phyloP scores from a whole-genome alignment of 192 early-diverging fungal genomes.

The Coemansia furcata region DNA sequence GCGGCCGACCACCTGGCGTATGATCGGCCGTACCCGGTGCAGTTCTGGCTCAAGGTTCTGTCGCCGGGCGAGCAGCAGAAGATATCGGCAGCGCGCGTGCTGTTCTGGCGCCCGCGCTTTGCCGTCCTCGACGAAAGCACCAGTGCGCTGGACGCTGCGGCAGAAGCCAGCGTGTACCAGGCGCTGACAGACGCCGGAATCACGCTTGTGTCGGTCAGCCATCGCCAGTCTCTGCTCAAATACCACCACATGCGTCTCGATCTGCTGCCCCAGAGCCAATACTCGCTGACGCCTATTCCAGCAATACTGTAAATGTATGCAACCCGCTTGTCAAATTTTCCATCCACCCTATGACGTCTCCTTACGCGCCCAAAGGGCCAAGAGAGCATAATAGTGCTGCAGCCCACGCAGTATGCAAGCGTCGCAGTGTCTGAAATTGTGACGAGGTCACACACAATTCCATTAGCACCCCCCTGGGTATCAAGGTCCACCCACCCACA shows the following conservation, averaged over 20 bases:
- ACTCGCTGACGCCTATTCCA: slow-evolving; percentile 6
- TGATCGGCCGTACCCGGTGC: slow-evolving; percentile 35
- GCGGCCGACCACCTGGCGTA: neutral
- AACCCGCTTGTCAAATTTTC: neutral
- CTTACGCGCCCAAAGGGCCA: neutral
- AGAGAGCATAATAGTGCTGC: neutral
- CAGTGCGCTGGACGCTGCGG: slow-evolving; percentile 59
- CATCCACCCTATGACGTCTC: neutral
- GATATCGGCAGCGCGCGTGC: slow-evolving; percentile 65
- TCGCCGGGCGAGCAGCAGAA: slow-evolving; percentile 79
- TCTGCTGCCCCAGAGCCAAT: slow-evolving; percentile 42
- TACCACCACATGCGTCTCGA: slow-evolving; percentile 53
- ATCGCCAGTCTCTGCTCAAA: slow-evolving; percentile 58
- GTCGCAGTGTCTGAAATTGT: neutral
- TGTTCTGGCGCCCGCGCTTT: slow-evolving; percentile 72
- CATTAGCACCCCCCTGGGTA: neutral
- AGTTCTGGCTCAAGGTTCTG: slow-evolving; percentile 63
- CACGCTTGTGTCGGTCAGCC: slow-evolving; percentile 89
- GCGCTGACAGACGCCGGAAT: slow-evolving; percentile 63
- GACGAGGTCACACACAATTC: neutral
- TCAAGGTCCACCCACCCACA: neutral
- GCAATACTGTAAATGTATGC: neutral
- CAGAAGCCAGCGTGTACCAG: slow-evolving; percentile 59
- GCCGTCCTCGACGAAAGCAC: slow-evolving; percentile 73
- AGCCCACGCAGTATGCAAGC: neutral